Conservation (phyloP, 2,329 filamentous ascomycete genomes). For the Colletotrichum godetiae region DNA sequence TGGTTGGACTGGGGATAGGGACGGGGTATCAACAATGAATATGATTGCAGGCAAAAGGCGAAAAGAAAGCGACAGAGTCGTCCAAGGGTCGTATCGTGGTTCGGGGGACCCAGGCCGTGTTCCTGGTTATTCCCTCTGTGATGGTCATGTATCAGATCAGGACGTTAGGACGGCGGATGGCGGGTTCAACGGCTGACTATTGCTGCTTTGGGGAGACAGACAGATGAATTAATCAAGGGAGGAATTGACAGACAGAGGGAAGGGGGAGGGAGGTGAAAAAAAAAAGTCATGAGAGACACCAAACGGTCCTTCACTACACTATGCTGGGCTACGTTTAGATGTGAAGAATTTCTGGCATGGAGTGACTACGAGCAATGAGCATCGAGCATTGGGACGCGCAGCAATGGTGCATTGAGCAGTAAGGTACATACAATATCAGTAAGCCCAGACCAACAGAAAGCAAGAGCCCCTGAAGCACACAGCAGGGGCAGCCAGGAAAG, state of each 20-base stretch:
- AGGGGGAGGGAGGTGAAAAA: background rate
- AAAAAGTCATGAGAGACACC: background rate
- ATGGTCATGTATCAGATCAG: background rate
- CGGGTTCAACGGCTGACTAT: constrained; percentile 2
- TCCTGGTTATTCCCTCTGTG: background rate
- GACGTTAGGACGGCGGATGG: background rate
- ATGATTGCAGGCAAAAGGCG: constrained; percentile 6
- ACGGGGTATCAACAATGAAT: constrained; percentile 34
- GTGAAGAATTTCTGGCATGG: constrained; percentile 19
- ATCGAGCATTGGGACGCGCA: background rate
- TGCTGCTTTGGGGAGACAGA: background rate
- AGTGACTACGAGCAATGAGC: background rate
- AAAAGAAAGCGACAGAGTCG: constrained; percentile 2
- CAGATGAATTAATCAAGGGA: background rate
- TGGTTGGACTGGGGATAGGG: background rate
- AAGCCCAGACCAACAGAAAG: constrained; percentile 27
- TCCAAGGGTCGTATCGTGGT: background rate
- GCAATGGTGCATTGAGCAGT: background rate
- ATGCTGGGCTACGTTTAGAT: background rate
- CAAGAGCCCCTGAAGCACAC: constrained; percentile 34
- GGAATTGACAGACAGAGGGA: background rate
- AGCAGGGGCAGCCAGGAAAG: background rate
- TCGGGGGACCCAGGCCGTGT: background rate
- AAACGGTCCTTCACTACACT: background rate
- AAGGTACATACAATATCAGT: background rate